phyloP scores from a whole-genome alignment of 768 basidiomycete species.

The Tulasnella sp. region DNA sequence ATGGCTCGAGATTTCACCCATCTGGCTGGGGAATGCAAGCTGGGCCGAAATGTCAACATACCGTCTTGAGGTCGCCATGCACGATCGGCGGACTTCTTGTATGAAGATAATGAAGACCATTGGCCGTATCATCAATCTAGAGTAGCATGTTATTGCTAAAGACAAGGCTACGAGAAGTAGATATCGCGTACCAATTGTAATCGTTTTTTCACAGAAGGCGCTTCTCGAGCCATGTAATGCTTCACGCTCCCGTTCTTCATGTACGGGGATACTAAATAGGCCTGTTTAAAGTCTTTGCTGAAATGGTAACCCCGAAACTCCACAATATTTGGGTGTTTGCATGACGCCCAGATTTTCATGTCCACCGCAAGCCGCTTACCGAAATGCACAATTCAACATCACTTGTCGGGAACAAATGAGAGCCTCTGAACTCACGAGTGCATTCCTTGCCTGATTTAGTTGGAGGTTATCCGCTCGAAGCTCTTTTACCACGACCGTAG shows the following conservation, averaged over 20 bases:
- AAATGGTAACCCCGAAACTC: neutral
- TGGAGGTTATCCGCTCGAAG: neutral
- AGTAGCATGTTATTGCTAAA: neutral
- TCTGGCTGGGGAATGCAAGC: neutral
- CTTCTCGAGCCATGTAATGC: neutral
- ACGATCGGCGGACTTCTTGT: neutral
- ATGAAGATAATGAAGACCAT: slow-evolving; percentile 11
- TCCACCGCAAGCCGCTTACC: neutral
- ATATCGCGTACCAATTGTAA: neutral
- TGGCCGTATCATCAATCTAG: neutral
- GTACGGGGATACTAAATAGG: slow-evolving; percentile 1
- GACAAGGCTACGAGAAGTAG: neutral
- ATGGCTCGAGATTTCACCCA: neutral
- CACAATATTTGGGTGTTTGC: neutral
- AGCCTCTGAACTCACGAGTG: neutral
- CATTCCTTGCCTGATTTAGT: neutral
- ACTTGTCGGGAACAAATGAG: neutral
- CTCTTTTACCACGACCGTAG: neutral
- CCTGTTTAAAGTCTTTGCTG: neutral
- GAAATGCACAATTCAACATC: neutral
- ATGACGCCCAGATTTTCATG: neutral
- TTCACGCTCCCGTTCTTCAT: neutral
- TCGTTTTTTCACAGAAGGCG: neutral
- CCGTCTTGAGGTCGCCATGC: slow-evolving; percentile 16
- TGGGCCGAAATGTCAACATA: neutral